Evolutionary conservation across 2,329 filamentous ascomycete genomes (phyloP).

Genomic region (Venturia pyrina): DNA sequence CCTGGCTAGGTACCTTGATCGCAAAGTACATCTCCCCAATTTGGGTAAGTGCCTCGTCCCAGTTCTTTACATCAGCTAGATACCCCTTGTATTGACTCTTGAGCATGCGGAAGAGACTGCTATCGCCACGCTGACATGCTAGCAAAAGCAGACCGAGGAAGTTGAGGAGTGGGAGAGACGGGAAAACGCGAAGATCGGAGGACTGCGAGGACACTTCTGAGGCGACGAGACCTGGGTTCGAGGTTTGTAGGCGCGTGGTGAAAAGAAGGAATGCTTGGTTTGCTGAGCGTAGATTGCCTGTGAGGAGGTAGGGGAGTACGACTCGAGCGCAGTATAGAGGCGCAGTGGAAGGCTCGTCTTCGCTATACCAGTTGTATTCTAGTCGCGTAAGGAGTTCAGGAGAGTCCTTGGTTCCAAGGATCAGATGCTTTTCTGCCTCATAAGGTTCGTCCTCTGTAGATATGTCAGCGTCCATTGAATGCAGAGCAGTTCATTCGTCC

Average conservation of each 20-base stretch:
- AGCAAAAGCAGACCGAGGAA: conserved; percentile 80
- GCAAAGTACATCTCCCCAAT: conserved; percentile 96
- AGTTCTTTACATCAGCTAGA: conserved; percentile 65
- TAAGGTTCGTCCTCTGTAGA: conserved; percentile 71
- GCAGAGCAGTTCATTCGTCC: conserved; percentile 11
- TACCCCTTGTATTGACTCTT: conserved; percentile 70
- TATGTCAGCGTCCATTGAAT: conserved; percentile 7
- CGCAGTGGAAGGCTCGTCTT: conserved; percentile 80
- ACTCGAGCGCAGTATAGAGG: conserved; percentile 77
- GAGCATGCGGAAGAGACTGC: conserved; percentile 72
- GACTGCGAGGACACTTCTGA: conserved; percentile 70
- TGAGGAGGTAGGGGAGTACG: conserved; percentile 80
- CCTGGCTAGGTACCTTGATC: conserved; percentile 77
- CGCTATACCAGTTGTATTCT: conserved; percentile 89
- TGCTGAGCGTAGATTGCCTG: conserved; percentile 83
- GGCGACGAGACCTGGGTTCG: conserved; percentile 54
- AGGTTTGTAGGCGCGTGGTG: conserved; percentile 51
- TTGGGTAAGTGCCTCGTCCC: conserved; percentile 71
- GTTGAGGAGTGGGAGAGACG: conserved; percentile 86
- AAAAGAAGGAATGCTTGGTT: conserved; percentile 74
- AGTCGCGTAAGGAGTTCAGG: conserved; percentile 68
- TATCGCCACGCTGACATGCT: conserved; percentile 67
- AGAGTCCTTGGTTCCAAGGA: conserved; percentile 83
- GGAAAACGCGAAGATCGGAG: conserved; percentile 73
- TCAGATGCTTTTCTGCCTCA: conserved; percentile 83